A percentile compares a stretch with the other conserved stretches of the same genome.
Evolutionary conservation across 208 protist species (phyloP).

Genomic region (Trypanosoma scelopori): DNA sequence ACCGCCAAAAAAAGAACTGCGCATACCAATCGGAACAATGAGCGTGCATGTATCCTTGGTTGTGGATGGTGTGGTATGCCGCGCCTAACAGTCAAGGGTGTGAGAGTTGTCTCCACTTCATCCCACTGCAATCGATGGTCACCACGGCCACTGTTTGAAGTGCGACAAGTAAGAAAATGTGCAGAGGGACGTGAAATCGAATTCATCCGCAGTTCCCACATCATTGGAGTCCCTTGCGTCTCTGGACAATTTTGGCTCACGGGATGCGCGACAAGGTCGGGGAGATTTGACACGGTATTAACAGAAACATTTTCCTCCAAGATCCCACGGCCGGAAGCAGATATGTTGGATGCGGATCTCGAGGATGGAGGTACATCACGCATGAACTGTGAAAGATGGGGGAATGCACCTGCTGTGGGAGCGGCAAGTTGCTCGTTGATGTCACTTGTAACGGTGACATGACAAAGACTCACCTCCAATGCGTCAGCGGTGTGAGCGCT

Average conservation of each 20-base stretch:
- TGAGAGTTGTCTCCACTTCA: background rate
- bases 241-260: background rate
- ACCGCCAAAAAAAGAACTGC: conserved; percentile 12
- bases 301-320: too few species aligned
- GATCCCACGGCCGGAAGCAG: background rate
- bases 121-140: background rate
- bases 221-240: background rate
- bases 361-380: too few species aligned
- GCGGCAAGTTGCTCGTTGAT: too few species aligned
- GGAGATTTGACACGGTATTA: background rate
- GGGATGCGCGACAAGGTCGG: background rate
- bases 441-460: too few species aligned
- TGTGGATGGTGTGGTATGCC: conserved; percentile 4
- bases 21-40: background rate
- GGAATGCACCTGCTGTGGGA: too few species aligned
- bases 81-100: background rate
- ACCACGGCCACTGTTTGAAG: background rate
- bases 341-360: background rate
- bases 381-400: too few species aligned
- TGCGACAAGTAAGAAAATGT: background rate
- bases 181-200: background rate
- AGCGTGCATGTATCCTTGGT: background rate
- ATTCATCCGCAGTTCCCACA: background rate
- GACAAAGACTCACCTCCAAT: too few species aligned
- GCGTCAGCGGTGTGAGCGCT: too few species aligned